These are phyloP conservation scores for Polyporus tsugae DNA, from an alignment of 1,284 basidiomycete genomes.

Conservation along the genomic window DNA sequence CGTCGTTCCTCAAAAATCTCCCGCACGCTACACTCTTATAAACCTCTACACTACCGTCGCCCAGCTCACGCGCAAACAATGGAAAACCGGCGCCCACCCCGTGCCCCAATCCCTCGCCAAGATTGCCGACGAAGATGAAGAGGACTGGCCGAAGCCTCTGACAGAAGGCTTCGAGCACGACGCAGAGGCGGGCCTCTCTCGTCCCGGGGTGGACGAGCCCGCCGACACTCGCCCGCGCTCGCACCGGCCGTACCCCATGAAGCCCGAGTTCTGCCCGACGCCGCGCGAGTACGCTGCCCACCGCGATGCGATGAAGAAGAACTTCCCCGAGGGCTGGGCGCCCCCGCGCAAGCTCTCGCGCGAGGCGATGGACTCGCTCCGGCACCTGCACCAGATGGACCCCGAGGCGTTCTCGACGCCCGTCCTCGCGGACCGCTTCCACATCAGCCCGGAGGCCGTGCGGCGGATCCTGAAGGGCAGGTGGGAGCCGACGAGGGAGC, in stretches of 20 bases:
- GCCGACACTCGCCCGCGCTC: conserved; percentile 14
- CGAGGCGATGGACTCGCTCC: conserved; percentile 89
- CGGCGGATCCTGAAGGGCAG: conserved; percentile 84
- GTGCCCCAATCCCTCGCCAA: conserved; percentile 62
- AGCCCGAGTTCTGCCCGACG: conserved; percentile 39
- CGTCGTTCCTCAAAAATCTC: conserved; percentile 15
- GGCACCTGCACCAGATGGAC: conserved; percentile 76
- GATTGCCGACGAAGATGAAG: conserved; percentile 53
- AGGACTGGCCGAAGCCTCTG: conserved; percentile 30
- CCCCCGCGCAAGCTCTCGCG: conserved; percentile 90
- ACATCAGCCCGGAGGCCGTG: conserved; percentile 88
- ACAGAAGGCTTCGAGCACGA: conserved; percentile 42
- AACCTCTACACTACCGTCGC: conserved; percentile 41
- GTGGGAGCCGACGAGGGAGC: conserved; percentile 74
- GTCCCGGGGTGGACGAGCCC: no score
- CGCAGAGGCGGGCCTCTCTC: conserved; percentile 15
- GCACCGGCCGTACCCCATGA: conserved; percentile 23
- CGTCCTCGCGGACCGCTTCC: conserved; percentile 81
- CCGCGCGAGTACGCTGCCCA: conserved; percentile 59
- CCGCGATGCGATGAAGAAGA: conserved; percentile 61
- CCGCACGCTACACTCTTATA: conserved; percentile 29
- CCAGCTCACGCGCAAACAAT: conserved; percentile 43
- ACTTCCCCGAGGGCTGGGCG: conserved; percentile 83
- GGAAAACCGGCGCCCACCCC: conserved; percentile 58
- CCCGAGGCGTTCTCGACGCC: conserved; percentile 75